Evolutionary conservation across 1,284 basidiomycete species (phyloP), one percentile per base, ranked within the genome.

Genomic region (Bjerkandera adusta): DNA sequence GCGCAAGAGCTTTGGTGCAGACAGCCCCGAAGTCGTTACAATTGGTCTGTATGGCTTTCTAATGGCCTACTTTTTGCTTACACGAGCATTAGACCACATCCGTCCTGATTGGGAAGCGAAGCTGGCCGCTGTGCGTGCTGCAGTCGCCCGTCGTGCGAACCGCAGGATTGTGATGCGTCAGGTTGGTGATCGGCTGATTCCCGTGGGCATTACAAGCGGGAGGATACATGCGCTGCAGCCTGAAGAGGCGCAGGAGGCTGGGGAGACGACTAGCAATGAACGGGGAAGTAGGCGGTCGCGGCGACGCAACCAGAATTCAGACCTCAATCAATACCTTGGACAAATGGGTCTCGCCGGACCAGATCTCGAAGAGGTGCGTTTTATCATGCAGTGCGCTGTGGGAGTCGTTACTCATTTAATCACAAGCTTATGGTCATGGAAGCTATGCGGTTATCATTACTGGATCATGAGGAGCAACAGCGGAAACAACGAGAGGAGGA

Each of bases 131-230:
- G 87, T 97, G 47, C 83, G 89, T 54, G 89, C 93, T 46, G 84
- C 90, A 38, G 92, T 93, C 30, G 81, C 89, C 30, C 80, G 95
- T 51, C 81, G 93, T 38, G 96, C 97, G 13, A 96, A 97, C 61
- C 79, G 96, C 56, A 79, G 97, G 29, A 97, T 99, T 62, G 90
- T 99, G 47, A 98, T 99, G 93, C 85, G 97, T 36, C 94, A 98
- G 66, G 93, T 98, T 18, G 97, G 97, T 36, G 97, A 98, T 65
- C 81, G 94, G 13, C 83, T 99, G 36, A 91, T 99, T 45, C 96
- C 96, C 18, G 90, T 99, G 27, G 96, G 96, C 21, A 91, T 97
- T 51, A 96, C 93, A 34, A 88, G 85, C 63, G 77, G 89, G 55
- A 74, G 86, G 30, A 75, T 90, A 49, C 86, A 89, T 59, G 66